These are phyloP conservation scores for Brassica rapa DNA, from an alignment of 345 rosid species.

Conservation along the genomic window DNA sequence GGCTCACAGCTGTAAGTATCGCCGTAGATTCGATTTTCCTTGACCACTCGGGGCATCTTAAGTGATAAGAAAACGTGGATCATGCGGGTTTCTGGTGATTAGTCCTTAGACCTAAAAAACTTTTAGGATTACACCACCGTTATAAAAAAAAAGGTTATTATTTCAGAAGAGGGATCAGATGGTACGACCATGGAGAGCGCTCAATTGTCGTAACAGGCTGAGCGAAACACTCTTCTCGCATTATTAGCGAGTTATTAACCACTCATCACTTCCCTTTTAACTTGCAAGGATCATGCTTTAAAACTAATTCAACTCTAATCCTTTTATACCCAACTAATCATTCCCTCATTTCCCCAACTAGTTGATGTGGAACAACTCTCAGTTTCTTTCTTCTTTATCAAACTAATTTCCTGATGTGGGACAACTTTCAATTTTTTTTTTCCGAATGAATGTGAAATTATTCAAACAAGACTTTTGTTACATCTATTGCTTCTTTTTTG, in stretches of 20 bases:
- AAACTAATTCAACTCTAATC: not conserved
- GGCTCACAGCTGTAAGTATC: no score
- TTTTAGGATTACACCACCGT: no score
- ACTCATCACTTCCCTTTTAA: constrained; percentile 5
- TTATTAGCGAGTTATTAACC: not conserved
- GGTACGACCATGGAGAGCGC: not conserved
- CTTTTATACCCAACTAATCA: not conserved
- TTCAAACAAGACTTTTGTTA: not conserved
- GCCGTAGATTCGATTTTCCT: no score
- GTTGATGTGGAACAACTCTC: not conserved
- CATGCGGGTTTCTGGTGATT: no score
- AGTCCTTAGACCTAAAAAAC: no score
- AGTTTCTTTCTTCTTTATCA: not conserved
- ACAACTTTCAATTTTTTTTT: not conserved
- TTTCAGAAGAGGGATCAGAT: not conserved
- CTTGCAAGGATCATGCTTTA: constrained; percentile 2
- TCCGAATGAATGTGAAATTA: no score
- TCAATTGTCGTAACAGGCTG: not conserved
- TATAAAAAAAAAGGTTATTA: not conserved
- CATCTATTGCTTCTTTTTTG: not conserved
- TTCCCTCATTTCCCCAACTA: not conserved
- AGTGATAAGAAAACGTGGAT: no score
- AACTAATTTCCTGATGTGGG: not conserved
- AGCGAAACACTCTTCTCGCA: constrained; percentile 3
- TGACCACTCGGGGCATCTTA: no score